Evolutionary conservation across 129 eudicot genomes (phyloP).

Genomic region (Lactuca sativa): DNA sequence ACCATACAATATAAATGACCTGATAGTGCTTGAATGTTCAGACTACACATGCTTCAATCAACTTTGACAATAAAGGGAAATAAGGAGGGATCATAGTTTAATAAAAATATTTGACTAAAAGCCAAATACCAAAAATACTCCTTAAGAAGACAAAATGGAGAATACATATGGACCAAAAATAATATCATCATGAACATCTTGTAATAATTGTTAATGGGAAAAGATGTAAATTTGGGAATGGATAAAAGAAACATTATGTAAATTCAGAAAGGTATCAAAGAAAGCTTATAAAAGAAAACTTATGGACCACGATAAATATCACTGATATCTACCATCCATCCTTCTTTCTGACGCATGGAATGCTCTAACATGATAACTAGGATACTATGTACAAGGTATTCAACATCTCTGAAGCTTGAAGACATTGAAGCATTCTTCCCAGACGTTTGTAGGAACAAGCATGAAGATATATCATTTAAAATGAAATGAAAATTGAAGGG

Average conservation of each 20-base stretch:
- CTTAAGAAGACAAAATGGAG: too few relatives aligned
- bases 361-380: slow-evolving; percentile 84
- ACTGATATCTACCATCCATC: slow-evolving; percentile 63
- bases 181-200: slow-evolving; percentile 15
- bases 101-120: neutral
- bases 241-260: too few relatives aligned
- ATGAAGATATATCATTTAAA: too few relatives aligned
- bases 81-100: slow-evolving; percentile 3
- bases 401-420: slow-evolving; percentile 73
- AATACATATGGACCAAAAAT: neutral
- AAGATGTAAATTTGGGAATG: slow-evolving; percentile 2
- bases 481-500: too few relatives aligned
- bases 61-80: slow-evolving; percentile 17
- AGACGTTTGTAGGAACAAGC: slow-evolving; percentile 2
- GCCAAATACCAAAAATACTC: neutral
- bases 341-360: slow-evolving; percentile 99
- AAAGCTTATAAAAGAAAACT: neutral
- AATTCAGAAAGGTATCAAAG: too few relatives aligned
- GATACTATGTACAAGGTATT: slow-evolving; percentile 88
- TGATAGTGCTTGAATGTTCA: slow-evolving; percentile 14
- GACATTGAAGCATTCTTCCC: slow-evolving; percentile 41
- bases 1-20: slow-evolving; percentile 42
- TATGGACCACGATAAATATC: slow-evolving; percentile 5
- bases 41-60: slow-evolving; percentile 23
- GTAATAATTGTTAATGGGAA: slow-evolving; percentile 3